Evolutionary conservation across 164 flowering plant species (phyloP), one percentile per base, ranked within the genome.

Genomic region (Berberis vulgaris): DNA sequence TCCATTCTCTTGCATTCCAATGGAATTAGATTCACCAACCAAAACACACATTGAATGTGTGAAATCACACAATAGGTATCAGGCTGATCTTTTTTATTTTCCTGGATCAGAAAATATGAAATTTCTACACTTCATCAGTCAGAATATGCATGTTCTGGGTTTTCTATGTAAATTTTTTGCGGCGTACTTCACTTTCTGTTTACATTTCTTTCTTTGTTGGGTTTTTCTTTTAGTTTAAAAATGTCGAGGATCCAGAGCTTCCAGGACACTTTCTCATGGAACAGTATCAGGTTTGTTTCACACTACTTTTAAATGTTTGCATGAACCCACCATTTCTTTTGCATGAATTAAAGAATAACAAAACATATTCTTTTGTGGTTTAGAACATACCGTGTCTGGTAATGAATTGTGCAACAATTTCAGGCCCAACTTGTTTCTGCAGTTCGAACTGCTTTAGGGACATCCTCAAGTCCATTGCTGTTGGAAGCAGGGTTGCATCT

Each of bases 391-490:
- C 12, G 9, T 50, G 8, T 7, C 11, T n/a, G 1, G 11, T n/a
- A 69, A 69, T 45, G 6, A 68, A 26, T 49, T 63, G 43, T 42
- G 42, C 44, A 42, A 75, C 65, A 65, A 71, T 46, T 72, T 13
- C 72, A 94, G 99, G 99, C 97, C 59, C 99, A 94, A 66, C 73
- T 91, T 59, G 85, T 94, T 41, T 94, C 99, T 74, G 96, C 99
- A 43, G 88, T 91, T 71, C 96, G 99, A 41, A 83, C 89, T 65
- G 89, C 96, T 40, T 74, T 94, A 68, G 84, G 83, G 57, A 13
- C 84, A 61, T 83, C 86, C 8, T 83, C 97, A 39, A 87, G 90
- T 52, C 99, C 97, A 74, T 71, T 80, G 67, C 88, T 94, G 66
- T 72, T 94, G 77, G 99, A 94, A 76, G 90, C 96, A 73, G 97